Percentiles rank a stretch among this genome's conserved stretches.
These are phyloP conservation scores for Apostasia shenzhenica DNA, from an alignment of 106 monocot species.

Conservation along the genomic window DNA sequence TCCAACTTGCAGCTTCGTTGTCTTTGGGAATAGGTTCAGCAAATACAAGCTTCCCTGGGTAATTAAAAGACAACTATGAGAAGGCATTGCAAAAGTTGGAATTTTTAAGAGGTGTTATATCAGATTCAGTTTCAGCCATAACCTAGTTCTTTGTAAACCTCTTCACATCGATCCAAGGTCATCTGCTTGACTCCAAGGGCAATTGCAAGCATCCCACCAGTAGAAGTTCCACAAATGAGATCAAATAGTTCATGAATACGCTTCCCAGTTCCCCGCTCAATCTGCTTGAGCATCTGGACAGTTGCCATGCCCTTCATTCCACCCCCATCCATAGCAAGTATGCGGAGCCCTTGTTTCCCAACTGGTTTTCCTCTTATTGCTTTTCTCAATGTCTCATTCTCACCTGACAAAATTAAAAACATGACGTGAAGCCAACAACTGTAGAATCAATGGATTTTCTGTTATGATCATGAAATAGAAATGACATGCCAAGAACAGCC, in stretches of 20 bases:
- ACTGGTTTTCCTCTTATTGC: slow-evolving; percentile 72
- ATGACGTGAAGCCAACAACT: background rate
- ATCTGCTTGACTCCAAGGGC: slow-evolving; percentile 92
- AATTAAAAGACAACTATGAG: slow-evolving; percentile 16
- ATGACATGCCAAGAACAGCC: slow-evolving; percentile 79
- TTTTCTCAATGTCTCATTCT: slow-evolving; percentile 85
- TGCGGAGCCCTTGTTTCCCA: slow-evolving; percentile 73
- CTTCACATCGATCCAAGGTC: slow-evolving; percentile 91
- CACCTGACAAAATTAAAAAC: slow-evolving; percentile 37
- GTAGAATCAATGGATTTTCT: background rate
- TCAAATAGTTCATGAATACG: slow-evolving; percentile 96
- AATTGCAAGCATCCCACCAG: slow-evolving; percentile 98
- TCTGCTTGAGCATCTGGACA: slow-evolving; percentile 90
- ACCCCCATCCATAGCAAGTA: slow-evolving; percentile 98
- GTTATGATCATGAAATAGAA: slow-evolving; percentile 2
- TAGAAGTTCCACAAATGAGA: slow-evolving; percentile 96
- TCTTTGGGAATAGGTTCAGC: slow-evolving; percentile 86
- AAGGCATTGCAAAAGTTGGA: background rate
- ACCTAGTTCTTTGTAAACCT: slow-evolving; percentile 98
- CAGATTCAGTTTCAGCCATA: background rate
- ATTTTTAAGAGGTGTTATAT: background rate
- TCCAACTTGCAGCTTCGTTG: slow-evolving; percentile 92
- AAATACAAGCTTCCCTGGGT: slow-evolving; percentile 93
- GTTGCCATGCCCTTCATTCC: slow-evolving; percentile 99
- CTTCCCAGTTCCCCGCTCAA: slow-evolving; percentile 93